These are phyloP conservation scores for Diphasiastrum complanatum DNA, from an alignment of 83 land plant species.

Conservation along the genomic window DNA sequence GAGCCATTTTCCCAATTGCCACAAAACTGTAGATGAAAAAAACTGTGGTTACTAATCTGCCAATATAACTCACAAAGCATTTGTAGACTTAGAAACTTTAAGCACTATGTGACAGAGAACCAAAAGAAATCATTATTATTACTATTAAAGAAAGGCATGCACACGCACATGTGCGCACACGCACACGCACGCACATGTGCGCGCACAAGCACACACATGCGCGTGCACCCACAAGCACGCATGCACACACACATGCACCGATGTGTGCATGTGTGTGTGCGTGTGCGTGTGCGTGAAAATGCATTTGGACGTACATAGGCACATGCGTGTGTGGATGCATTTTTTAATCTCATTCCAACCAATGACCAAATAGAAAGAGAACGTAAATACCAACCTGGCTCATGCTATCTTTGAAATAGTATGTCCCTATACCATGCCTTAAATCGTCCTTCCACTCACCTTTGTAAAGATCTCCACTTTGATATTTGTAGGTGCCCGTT, in stretches of 20 bases:
- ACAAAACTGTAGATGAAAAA: conserved; percentile 20
- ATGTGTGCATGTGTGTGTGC: too few relatives aligned
- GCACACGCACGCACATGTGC: too few relatives aligned
- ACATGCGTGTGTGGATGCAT: conserved; percentile 1
- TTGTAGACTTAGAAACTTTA: too few relatives aligned
- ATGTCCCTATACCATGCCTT: conserved; percentile 36
- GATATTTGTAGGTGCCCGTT: conserved; percentile 29
- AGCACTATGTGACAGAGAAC: too few relatives aligned
- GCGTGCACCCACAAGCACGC: too few relatives aligned
- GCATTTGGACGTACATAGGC: too few relatives aligned
- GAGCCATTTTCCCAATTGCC: conserved; percentile 27
- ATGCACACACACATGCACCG: too few relatives aligned
- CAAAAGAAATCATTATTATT: too few relatives aligned
- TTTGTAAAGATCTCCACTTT: conserved; percentile 33
- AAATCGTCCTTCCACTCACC: conserved; percentile 33
- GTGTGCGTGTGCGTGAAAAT: too few relatives aligned
- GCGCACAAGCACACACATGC: too few relatives aligned
- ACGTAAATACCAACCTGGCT: conserved; percentile 32
- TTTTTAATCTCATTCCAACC: background rate
- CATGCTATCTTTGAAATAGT: conserved; percentile 39
- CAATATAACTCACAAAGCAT: background rate
- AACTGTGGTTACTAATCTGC: background rate
- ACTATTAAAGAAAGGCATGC: too few relatives aligned
- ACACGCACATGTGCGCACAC: too few relatives aligned
- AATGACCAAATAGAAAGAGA: background rate